Evolutionary conservation across 352 stramenopile genomes (phyloP), one percentile per base, ranked within the genome.

Genomic region (Proteromonas lacertae): DNA sequence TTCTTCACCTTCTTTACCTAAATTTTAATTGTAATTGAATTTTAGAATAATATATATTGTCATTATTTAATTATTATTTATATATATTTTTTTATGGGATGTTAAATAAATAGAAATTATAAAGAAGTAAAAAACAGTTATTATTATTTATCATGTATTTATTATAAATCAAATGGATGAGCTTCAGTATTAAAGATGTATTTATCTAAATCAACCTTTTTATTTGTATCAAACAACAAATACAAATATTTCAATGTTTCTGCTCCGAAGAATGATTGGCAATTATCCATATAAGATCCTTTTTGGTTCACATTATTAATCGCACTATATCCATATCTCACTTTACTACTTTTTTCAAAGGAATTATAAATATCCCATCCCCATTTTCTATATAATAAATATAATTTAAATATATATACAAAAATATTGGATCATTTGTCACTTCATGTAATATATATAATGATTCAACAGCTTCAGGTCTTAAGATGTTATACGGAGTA

Each of bases 231-330:
- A 30, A 88, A 69, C 6, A 93, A 57, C 33, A 96, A 54, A 51
- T 91, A 94, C 19, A 92, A 53, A n/a, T n/a, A n/a, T n/a, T n/a
- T n/a, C n/a, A n/a, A n/a, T n/a, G n/a, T n/a, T n/a, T n/a, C n/a
- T n/a, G 44, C 95, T 95, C 60, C 95, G 54, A 95, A 98, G 35
- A 65, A 90, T 53, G 96, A 79, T 80, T 92, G 92, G 39, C 75
- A 67, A 63, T 94, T 66, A 14, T 92, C 62, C 9, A 29, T 4
- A 26, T 19, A 5, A 9, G n/a, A 69, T 60, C 22, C 42, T 34
- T 16, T 53, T 35, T 2, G 50, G 49, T 22, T 66, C 4, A 78
- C 62, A 42, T 74, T 52, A 9, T 38, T 50, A 31, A 70, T 43
- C 32, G 49, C 55, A 8, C 68, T 77, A 45, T 89, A 93, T 3